Percentiles rank a stretch among this genome's conserved stretches.
These are phyloP conservation scores for Apiospora aurea DNA, from an alignment of 2,329 filamentous ascomycete species.

Conservation along the genomic window DNA sequence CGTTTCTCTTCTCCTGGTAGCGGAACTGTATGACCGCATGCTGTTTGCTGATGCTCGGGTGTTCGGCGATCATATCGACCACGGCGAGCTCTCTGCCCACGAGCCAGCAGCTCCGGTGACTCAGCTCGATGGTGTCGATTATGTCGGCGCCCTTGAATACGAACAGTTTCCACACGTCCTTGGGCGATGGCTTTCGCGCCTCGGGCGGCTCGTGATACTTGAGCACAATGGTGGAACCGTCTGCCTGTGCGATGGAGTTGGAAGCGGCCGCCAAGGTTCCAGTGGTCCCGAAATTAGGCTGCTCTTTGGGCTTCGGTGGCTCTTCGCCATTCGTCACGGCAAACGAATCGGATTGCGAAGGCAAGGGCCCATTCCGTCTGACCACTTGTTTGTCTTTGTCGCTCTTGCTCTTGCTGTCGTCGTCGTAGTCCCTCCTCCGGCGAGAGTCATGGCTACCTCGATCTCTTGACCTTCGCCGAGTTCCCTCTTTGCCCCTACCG, in stretches of 20 bases:
- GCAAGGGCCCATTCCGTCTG: constrained; percentile 58
- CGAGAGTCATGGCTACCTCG: constrained; percentile 26
- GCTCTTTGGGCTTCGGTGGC: constrained; percentile 74
- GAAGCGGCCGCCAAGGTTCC: constrained; percentile 87
- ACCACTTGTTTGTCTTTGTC: constrained; percentile 41
- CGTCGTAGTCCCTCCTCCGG: constrained; percentile 35
- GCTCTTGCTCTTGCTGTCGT: constrained; percentile 27
- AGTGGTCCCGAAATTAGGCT: constrained; percentile 83
- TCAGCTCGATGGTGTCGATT: constrained; percentile 81
- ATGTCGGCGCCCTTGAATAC: constrained; percentile 87
- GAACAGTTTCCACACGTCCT: constrained; percentile 86
- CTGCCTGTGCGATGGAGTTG: constrained; percentile 75
- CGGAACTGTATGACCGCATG: constrained; percentile 96
- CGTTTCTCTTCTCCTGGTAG: constrained; percentile 80
- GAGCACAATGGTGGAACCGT: constrained; percentile 78
- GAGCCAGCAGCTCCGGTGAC: constrained; percentile 85
- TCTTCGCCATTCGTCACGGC: constrained; percentile 59
- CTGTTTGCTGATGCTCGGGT: constrained; percentile 93
- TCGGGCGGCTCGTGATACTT: constrained; percentile 98
- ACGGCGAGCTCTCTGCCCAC: constrained; percentile 82
- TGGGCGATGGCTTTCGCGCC: constrained; percentile 83
- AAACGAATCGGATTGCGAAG: constrained; percentile 67
- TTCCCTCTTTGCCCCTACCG: constrained; percentile 35
- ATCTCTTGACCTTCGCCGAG: constrained; percentile 26
- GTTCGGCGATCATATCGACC: constrained; percentile 83